Conservation (phyloP, 108 stramenopile genomes). For the Aureococcus anophagefferens region DNA sequence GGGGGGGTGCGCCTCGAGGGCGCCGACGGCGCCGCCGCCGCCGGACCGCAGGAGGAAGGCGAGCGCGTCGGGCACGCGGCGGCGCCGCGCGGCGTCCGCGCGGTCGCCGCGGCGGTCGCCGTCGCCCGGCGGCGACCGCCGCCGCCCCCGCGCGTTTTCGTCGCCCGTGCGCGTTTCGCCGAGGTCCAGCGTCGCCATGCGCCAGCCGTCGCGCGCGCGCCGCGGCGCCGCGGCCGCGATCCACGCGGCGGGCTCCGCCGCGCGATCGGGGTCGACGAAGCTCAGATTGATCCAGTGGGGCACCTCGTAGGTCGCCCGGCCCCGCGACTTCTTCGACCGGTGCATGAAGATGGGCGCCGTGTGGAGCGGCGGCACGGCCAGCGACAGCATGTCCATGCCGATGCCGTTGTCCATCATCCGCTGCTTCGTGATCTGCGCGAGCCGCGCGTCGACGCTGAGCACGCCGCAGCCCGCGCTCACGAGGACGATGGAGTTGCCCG, state of each 20-base stretch:
- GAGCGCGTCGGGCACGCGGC: too few relatives aligned
- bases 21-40: too few relatives aligned
- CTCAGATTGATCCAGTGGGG: constrained; percentile 51
- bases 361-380: constrained; percentile 87
- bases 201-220: neutral
- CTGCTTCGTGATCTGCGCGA: constrained; percentile 90
- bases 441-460: constrained; percentile 67
- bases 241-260: neutral
- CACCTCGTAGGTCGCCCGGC: constrained; percentile 21
- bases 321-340: constrained; percentile 20
- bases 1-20: too few relatives aligned
- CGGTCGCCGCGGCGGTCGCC: too few relatives aligned
- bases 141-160: too few relatives aligned
- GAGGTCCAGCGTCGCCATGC: neutral
- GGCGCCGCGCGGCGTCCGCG: too few relatives aligned
- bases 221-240: neutral
- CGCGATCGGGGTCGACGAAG: constrained; percentile 20
- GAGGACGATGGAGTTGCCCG: constrained; percentile 87
- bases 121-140: too few relatives aligned
- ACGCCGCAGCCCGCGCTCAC: constrained; percentile 90
- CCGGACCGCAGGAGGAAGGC: too few relatives aligned
- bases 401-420: constrained; percentile 99
- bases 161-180: too few relatives aligned
- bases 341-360: constrained; percentile 91
- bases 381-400: constrained; percentile 91